phyloP scores from a whole-genome alignment of 2,329 filamentous ascomycete genomes.

The Sphaerulina vaccinii region DNA sequence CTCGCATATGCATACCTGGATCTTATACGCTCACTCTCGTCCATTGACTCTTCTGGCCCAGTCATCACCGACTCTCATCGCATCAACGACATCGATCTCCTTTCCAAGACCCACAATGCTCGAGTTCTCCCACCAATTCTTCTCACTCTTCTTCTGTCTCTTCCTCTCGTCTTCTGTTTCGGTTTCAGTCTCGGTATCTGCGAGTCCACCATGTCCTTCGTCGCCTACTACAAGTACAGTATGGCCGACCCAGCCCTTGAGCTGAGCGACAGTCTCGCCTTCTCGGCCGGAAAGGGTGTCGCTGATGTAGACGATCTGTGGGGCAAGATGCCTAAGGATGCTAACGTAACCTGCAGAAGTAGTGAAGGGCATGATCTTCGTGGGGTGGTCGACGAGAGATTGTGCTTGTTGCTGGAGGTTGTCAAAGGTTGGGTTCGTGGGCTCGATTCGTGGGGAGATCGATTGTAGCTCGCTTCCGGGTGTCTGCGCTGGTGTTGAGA shows the following conservation, averaged over 20 bases:
- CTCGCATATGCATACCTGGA: conserved; percentile 1
- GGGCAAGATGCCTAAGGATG: conserved; percentile 80
- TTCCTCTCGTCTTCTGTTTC: conserved; percentile 58
- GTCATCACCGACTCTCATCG: conserved; percentile 76
- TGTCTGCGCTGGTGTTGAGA: conserved; percentile 63
- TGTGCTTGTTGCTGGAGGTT: conserved; percentile 78
- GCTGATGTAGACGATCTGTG: conserved; percentile 82
- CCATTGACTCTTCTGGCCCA: conserved; percentile 78
- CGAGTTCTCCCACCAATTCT: conserved; percentile 74
- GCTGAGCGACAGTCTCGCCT: conserved; percentile 69
- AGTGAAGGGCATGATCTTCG: conserved; percentile 85
- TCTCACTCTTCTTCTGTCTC: conserved; percentile 45
- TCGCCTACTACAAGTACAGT: conserved; percentile 62
- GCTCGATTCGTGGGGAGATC: conserved; percentile 45
- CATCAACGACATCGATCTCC: conserved; percentile 85
- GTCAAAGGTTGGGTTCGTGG: conserved; percentile 57
- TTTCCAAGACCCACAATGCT: conserved; percentile 83
- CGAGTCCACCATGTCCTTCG: conserved; percentile 76
- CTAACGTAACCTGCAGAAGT: conserved; percentile 79
- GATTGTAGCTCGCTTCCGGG: conserved; percentile 58
- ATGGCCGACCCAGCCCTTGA: conserved; percentile 62
- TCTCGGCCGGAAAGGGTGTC: conserved; percentile 66
- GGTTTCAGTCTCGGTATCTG: conserved; percentile 72
- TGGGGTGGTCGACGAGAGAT: conserved; percentile 76
- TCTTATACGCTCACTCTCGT: conserved; percentile 35